Evolutionary conservation across 2,329 filamentous ascomycete species (phyloP).

Genomic region (Aureobasidium sp.): DNA sequence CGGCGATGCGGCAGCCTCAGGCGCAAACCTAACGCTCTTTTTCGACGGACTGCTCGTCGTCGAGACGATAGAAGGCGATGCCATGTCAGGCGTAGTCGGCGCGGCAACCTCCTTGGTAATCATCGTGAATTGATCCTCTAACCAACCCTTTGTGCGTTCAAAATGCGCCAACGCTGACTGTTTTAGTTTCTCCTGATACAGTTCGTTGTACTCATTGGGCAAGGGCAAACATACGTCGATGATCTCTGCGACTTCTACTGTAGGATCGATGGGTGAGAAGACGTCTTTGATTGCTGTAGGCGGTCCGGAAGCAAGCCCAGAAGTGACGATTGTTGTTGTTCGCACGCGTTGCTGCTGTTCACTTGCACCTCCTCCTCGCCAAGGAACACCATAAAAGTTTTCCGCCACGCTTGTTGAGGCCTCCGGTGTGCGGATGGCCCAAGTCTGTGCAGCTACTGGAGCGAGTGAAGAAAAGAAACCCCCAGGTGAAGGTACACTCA

Average conservation of each 20-base stretch:
- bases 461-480: slow-evolving; percentile 86
- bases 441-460: slow-evolving; percentile 67
- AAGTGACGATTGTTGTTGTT: slow-evolving; percentile 61
- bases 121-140: slow-evolving; percentile 55
- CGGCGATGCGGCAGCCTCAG: background rate
- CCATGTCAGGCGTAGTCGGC: slow-evolving; percentile 23
- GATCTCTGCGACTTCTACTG: slow-evolving; percentile 35
- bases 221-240: slow-evolving; percentile 49
- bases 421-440: slow-evolving; percentile 54
- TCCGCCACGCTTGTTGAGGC: slow-evolving; percentile 89
- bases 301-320: slow-evolving; percentile 37
- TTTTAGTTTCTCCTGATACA: slow-evolving; percentile 66
- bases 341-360: slow-evolving; percentile 24
- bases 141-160: slow-evolving; percentile 79
- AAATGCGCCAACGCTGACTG: slow-evolving; percentile 63
- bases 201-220: slow-evolving; percentile 62
- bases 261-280: slow-evolving; percentile 28
- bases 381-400: slow-evolving; percentile 81
- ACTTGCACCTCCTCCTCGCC: slow-evolving; percentile 35
- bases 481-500: slow-evolving; percentile 85
- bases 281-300: slow-evolving; percentile 54
- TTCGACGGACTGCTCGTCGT: slow-evolving; percentile 40
- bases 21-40: slow-evolving; percentile 66
- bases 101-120: slow-evolving; percentile 4
- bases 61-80: slow-evolving; percentile 8